Conservation (phyloP, 225 moss, liverwort and hornwort genomes). For the Pseudoscleropodium purum region DNA sequence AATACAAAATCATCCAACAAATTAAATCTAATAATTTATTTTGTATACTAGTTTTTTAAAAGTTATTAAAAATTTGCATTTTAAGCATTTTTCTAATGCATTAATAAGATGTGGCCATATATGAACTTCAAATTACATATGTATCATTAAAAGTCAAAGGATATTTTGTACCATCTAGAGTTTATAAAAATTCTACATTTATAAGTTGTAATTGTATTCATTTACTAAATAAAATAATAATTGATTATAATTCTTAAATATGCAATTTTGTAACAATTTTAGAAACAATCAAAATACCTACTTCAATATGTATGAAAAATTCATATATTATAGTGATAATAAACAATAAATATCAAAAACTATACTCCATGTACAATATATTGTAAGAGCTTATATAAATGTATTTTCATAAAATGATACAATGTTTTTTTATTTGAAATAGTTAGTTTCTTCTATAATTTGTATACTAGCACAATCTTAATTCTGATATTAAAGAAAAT, state of each 20-base stretch:
- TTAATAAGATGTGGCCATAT: background rate
- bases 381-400: too few species aligned
- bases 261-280: background rate
- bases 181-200: background rate
- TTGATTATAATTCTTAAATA: background rate
- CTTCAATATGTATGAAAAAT: background rate
- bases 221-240: background rate
- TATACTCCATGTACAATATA: too few species aligned
- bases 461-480: background rate
- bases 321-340: background rate
- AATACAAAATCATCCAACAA: background rate
- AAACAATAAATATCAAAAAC: accelerated
- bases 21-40: background rate
- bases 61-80: too few species aligned
- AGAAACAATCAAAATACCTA: background rate
- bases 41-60: background rate
- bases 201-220: background rate
- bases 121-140: background rate
- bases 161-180: background rate
- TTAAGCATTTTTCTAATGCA: background rate
- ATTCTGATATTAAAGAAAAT: accelerated
- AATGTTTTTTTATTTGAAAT: background rate
- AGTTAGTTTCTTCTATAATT: too few species aligned
- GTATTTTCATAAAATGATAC: background rate
- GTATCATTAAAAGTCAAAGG: background rate